phyloP scores from a whole-genome alignment of 1,284 basidiomycete species.

The Ustilago vetiveriae region DNA sequence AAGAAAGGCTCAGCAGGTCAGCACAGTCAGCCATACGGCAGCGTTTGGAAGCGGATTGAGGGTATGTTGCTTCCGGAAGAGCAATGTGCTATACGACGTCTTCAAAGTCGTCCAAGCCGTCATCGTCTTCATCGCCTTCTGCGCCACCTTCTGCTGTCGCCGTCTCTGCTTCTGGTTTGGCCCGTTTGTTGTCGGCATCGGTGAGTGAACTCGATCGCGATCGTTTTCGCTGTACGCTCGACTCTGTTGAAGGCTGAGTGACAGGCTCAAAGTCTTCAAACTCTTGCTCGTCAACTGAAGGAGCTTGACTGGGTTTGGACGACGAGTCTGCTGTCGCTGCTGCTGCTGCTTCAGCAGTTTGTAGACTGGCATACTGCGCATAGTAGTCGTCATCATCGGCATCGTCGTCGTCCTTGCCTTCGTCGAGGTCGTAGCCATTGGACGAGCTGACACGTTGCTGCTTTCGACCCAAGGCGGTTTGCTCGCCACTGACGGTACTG shows the following conservation, averaged over 20 bases:
- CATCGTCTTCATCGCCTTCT: slow-evolving; percentile 38
- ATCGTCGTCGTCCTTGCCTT: slow-evolving; percentile 35
- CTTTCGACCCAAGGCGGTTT: slow-evolving; percentile 79
- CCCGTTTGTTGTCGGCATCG: slow-evolving; percentile 31
- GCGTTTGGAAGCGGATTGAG: neutral
- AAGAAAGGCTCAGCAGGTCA: slow-evolving; percentile 3
- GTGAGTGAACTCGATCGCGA: slow-evolving; percentile 21
- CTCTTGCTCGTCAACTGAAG: slow-evolving; percentile 36
- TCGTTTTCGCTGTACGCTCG: slow-evolving; percentile 22
- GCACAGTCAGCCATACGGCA: slow-evolving; percentile 7
- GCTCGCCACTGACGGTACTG: slow-evolving; percentile 90
- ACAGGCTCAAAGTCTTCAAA: slow-evolving; percentile 46
- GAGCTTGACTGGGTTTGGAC: slow-evolving; percentile 33
- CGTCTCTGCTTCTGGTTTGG: slow-evolving; percentile 12
- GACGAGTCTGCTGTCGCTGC: slow-evolving; percentile 36
- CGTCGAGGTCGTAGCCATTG: slow-evolving; percentile 30
- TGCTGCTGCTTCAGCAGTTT: slow-evolving; percentile 47
- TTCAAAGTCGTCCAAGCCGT: slow-evolving; percentile 60
- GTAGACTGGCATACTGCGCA: slow-evolving; percentile 57
- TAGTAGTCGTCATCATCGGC: slow-evolving; percentile 63
- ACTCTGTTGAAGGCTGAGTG: slow-evolving; percentile 5
- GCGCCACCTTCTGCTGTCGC: neutral
- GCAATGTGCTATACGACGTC: slow-evolving; percentile 52
- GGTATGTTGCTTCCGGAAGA: slow-evolving; percentile 5
- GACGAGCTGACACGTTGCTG: slow-evolving; percentile 39